Conservation (phyloP, 768 basidiomycete species). For the Naganishia antarctica region DNA sequence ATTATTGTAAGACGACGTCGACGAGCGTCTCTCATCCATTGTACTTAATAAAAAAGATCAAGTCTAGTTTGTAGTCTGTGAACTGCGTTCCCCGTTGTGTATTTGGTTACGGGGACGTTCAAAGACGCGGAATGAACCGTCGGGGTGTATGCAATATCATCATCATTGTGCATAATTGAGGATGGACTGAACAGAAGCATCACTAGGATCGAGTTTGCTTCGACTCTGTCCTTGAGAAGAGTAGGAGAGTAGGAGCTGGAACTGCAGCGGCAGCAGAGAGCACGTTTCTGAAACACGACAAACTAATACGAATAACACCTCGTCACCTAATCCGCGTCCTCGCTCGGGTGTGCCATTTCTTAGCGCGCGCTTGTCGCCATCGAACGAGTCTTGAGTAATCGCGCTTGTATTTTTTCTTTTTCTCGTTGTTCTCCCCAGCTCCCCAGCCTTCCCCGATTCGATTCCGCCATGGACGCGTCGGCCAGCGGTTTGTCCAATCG, state of each 20-base stretch:
- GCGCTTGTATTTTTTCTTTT: background rate
- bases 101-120: background rate
- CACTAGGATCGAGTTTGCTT: no score
- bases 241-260: no score
- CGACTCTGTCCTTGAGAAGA: no score
- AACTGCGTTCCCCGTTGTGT: background rate
- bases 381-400: background rate
- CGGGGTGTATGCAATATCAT: slow-evolving; percentile 14
- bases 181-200: background rate
- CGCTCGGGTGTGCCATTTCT: slow-evolving; percentile 8
- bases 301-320: background rate
- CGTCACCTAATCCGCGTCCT: slow-evolving; percentile 12
- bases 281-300: no score
- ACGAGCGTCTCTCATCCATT: background rate
- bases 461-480: background rate
- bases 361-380: background rate
- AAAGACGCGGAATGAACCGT: background rate
- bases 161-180: background rate
- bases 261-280: no score
- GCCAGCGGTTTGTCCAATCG: background rate
- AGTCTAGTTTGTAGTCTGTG: background rate
- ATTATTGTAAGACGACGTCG: slow-evolving; percentile 1
- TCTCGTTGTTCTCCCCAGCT: background rate
- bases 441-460: no score
- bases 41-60: background rate